phyloP scores from a whole-genome alignment of 768 basidiomycete genomes.

The Calocera viscosa region DNA sequence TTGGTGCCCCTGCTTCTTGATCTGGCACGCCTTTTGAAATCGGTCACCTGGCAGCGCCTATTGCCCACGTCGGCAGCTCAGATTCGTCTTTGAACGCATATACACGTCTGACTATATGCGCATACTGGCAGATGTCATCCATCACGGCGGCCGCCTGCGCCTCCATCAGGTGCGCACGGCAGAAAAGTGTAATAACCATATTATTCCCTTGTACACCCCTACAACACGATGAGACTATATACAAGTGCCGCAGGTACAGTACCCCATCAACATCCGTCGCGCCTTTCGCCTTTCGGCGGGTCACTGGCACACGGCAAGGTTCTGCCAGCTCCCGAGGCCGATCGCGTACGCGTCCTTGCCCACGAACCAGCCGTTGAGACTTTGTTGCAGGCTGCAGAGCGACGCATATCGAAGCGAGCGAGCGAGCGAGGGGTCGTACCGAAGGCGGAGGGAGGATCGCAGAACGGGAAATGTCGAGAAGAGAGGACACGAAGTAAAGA shows the following conservation, averaged over 20 bases:
- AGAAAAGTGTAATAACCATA: background rate
- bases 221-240: background rate
- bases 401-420: no score
- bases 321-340: conserved; percentile 1
- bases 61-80: no score
- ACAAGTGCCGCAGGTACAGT: background rate
- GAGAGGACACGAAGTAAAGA: no score
- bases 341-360: background rate
- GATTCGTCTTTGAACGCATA: no score
- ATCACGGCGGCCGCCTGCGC: no score
- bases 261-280: background rate
- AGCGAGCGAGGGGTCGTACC: no score
- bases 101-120: no score
- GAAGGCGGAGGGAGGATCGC: background rate
- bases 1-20: no score
- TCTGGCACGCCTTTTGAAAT: no score
- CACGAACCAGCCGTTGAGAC: background rate
- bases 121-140: no score
- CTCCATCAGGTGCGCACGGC: no score
- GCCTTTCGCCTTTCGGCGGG: background rate
- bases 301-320: background rate
- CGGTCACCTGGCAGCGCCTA: no score
- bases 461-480: background rate
- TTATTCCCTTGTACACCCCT: background rate
- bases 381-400: background rate